phyloP scores from a whole-genome alignment of 352 stramenopile species.

The Peronosclerospora sorghi region DNA sequence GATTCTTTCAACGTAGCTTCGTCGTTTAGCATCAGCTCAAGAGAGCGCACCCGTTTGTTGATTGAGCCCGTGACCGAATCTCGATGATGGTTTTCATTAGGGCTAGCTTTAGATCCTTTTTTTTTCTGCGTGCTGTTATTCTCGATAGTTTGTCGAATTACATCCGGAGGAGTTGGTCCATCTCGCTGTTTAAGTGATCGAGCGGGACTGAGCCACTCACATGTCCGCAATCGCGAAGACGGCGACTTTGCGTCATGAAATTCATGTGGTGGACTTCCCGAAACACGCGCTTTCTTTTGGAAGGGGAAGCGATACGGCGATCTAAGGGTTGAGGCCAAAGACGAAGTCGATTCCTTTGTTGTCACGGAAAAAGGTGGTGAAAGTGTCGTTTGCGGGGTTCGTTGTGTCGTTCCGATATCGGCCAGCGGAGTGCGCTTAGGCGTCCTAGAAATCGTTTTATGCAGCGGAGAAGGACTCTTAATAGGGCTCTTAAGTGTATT shows the following conservation, averaged over 20 bases:
- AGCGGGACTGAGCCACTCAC: conserved; percentile 59
- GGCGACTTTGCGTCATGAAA: conserved; percentile 4
- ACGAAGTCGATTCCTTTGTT: conserved; percentile 30
- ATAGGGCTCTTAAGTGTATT: conserved; percentile 56
- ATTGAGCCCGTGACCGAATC: conserved; percentile 23
- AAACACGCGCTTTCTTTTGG: conserved; percentile 47
- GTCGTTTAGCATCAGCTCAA: conserved; percentile 69
- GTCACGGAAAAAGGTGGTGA: conserved; percentile 31
- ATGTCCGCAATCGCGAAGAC: conserved; percentile 21
- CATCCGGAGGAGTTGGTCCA: conserved; percentile 24
- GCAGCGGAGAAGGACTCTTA: conserved; percentile 13
- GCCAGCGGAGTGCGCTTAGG: conserved; percentile 33
- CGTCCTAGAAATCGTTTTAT: conserved; percentile 23
- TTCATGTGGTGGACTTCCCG: conserved; percentile 18
- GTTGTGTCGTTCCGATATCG: conserved; percentile 36
- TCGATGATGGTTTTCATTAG: conserved; percentile 12
- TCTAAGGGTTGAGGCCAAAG: conserved; percentile 28
- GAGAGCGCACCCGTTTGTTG: conserved; percentile 68
- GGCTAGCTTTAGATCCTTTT: conserved; percentile 6
- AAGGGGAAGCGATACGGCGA: conserved; percentile 72
- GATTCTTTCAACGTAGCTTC: conserved; percentile 16
- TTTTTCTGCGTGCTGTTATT: conserved; percentile 7
- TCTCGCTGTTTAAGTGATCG: conserved; percentile 27
- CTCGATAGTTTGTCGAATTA: conserved; percentile 13
- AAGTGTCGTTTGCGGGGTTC: conserved; percentile 33